Evolutionary conservation across 148 eudicot genomes (phyloP), one percentile per base, ranked within the genome.

Genomic region (Spergularia bocconei): DNA sequence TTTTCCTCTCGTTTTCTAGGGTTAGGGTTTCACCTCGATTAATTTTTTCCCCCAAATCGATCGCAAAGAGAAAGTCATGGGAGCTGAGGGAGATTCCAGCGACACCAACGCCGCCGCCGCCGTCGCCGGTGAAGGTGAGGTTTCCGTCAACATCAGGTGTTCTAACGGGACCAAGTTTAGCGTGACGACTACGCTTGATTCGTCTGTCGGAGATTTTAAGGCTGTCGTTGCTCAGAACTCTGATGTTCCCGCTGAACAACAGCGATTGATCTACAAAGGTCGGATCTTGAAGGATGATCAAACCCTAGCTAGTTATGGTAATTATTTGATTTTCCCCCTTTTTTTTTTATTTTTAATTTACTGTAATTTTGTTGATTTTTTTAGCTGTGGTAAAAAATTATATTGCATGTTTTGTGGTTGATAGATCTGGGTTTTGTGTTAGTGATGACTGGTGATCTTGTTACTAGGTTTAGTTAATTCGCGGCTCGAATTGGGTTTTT

Each of bases 261-360:
- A 90, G 90, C 80, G 92, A 73, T 63, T 92, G 92, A 92, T 92
- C 81, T 92, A 92, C 75, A 92, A 92, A 76, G 95, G 94, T n/a
- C 89, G 97, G 84, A 90, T 92, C 85, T 85, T 92, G 67, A 92
- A 92, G 85, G 92, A 92, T 51, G 95, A 92, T 71, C 95, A 92
- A 77, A 88, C 88, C 79, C 91, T 92, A 63, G 86, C 51, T 23
- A 87, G 90, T 81, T 93, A 93, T 76, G 97, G 97, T 93, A 87
- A 51, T 73, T 36, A 63, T 69, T 29, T 29, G 36, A 29, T 29
- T 52, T 72, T 39, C 21, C 4, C 41, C 55, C 11, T 17, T 50
- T 57, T 23, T 57, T 23, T 52, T 6, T 59, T 25, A 47, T 23
- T 38, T 2, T 47, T 57, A 29, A 50, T 71, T 47, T 7, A 63